phyloP scores from a whole-genome alignment of 2,329 filamentous ascomycete species.

The Berkeleyomyces rouxiae region DNA sequence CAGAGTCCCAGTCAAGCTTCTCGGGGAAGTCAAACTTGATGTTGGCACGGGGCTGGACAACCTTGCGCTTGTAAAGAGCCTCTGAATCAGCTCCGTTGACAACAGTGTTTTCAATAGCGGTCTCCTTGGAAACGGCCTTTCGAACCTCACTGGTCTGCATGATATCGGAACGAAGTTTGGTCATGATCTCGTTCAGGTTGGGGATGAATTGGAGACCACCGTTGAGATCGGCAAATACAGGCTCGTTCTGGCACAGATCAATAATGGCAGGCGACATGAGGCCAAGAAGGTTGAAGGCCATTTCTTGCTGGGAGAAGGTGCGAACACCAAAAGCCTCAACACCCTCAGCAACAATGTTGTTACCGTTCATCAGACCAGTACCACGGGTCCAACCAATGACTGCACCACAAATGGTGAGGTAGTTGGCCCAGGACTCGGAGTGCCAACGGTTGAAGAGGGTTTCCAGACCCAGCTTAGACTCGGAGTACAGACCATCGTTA shows the following conservation, averaged over 20 bases:
- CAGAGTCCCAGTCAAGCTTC: conserved; percentile 79
- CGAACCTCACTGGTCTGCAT: conserved; percentile 91
- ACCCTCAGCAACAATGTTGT: conserved; percentile 93
- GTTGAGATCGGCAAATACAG: conserved; percentile 93
- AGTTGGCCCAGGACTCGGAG: conserved; percentile 92
- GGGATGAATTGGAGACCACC: conserved; percentile 95
- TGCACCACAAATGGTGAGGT: conserved; percentile 93
- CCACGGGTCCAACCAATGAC: conserved; percentile 99
- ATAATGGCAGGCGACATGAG: conserved; percentile 90
- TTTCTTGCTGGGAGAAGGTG: conserved; percentile 97
- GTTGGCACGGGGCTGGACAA: conserved; percentile 85
- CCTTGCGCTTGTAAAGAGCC: conserved; percentile 85
- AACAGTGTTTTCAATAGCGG: conserved; percentile 87
- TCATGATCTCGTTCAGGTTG: conserved; percentile 89
- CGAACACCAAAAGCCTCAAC: conserved; percentile 93
- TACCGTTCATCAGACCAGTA: conserved; percentile 92
- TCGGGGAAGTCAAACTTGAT: conserved; percentile 93
- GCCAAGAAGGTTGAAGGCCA: conserved; percentile 96
- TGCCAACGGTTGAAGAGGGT: conserved; percentile 98
- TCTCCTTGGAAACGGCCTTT: conserved; percentile 88
- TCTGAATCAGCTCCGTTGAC: conserved; percentile 90
- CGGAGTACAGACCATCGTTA: conserved; percentile 92
- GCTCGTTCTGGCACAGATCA: conserved; percentile 87
- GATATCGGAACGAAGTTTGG: conserved; percentile 79
- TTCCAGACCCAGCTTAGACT: conserved; percentile 93